Percentiles rank a stretch among this genome's conserved stretches.
These are phyloP conservation scores for Colletotrichum brevisporum DNA, from an alignment of 2,329 filamentous ascomycete genomes.

Conservation along the genomic window DNA sequence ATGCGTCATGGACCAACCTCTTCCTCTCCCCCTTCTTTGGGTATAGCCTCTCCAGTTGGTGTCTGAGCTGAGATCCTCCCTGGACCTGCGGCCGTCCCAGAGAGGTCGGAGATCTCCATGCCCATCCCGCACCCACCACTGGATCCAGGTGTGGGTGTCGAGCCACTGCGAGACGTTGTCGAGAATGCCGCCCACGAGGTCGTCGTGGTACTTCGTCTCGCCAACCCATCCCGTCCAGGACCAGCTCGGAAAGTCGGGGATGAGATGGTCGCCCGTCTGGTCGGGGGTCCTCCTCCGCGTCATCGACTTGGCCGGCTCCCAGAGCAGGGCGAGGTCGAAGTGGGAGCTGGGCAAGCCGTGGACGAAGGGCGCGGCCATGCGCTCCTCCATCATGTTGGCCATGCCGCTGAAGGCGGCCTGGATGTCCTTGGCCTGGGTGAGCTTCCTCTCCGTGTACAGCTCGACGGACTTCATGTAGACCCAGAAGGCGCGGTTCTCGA, in stretches of 20 bases:
- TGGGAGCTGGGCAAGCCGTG: slow-evolving; percentile 51
- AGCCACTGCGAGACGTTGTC: slow-evolving; percentile 51
- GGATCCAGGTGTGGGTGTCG: slow-evolving; percentile 52
- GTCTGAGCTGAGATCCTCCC: slow-evolving; percentile 17
- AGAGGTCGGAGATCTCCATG: slow-evolving; percentile 48
- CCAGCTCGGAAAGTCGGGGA: slow-evolving; percentile 51
- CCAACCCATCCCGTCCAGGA: slow-evolving; percentile 52
- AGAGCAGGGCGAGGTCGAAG: slow-evolving; percentile 53
- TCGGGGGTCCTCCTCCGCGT: background rate
- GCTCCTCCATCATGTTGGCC: slow-evolving; percentile 44
- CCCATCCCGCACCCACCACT: slow-evolving; percentile 51
- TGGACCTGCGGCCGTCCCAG: slow-evolving; percentile 43
- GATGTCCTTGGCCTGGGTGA: slow-evolving; percentile 47
- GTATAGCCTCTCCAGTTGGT: slow-evolving; percentile 23
- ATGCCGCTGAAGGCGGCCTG: slow-evolving; percentile 53
- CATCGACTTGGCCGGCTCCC: slow-evolving; percentile 43
- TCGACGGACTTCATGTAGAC: slow-evolving; percentile 50
- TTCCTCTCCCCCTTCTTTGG: background rate
- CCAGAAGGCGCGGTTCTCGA: slow-evolving; percentile 45
- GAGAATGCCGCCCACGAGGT: slow-evolving; percentile 44
- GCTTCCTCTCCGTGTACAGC: slow-evolving; percentile 47
- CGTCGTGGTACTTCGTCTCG: slow-evolving; percentile 42
- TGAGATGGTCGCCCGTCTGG: background rate
- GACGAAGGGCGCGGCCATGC: slow-evolving; percentile 45
- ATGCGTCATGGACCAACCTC: background rate